A percentile compares a stretch with the other conserved stretches of the same genome.
Conservation (phyloP, 73 alveolate species). For the Blepharisma stoltei region DNA sequence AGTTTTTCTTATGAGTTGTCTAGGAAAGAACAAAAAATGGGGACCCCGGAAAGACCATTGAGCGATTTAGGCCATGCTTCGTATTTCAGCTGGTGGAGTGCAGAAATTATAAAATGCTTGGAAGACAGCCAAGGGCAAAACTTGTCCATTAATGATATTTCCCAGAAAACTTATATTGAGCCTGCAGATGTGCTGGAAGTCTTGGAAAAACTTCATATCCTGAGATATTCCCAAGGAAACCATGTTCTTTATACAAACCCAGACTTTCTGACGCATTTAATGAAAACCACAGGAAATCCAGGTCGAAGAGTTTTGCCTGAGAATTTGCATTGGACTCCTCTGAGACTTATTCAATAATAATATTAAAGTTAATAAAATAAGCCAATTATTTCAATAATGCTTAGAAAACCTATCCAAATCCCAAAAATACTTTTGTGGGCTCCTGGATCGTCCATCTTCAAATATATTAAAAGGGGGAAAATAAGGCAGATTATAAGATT, state of each 20-base stretch:
- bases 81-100: conserved; percentile 90
- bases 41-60: conserved; percentile 95
- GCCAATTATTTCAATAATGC: too few species aligned
- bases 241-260: conserved; percentile 77
- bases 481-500: too few species aligned
- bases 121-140: conserved; percentile 54
- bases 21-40: conserved; percentile 67
- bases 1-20: conserved; percentile 90
- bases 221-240: conserved; percentile 82
- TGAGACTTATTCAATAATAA: conserved; percentile 33
- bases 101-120: conserved; percentile 66
- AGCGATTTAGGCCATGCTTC: conserved; percentile 90
- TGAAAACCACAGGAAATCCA: conserved; percentile 85
- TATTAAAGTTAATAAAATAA: too few species aligned
- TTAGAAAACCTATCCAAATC: too few species aligned
- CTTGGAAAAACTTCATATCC: conserved; percentile 77
- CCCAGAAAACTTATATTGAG: conserved; percentile 74
- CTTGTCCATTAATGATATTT: conserved; percentile 68
- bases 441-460: too few species aligned
- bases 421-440: too few species aligned
- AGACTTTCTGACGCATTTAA: conserved; percentile 70
- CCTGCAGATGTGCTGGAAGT: conserved; percentile 81
- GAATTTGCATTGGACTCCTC: conserved; percentile 91
- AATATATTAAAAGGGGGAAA: too few species aligned
- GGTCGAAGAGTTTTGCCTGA: conserved; percentile 90